These are phyloP conservation scores for Hypoxylon fuscum DNA, from an alignment of 495 filamentous ascomycete species.

Conservation along the genomic window DNA sequence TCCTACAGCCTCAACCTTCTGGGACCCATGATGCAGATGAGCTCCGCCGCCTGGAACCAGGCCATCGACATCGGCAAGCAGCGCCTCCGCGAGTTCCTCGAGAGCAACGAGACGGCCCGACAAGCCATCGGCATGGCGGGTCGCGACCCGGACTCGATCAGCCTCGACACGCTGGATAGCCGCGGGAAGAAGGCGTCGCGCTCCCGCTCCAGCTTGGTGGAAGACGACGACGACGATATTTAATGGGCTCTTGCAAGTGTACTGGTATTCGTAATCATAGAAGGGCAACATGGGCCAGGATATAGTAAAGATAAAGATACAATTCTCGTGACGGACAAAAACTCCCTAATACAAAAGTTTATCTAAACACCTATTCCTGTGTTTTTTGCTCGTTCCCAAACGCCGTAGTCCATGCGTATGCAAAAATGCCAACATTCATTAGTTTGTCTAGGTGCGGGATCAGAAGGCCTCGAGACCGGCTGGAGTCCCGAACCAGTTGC, in stretches of 20 bases:
- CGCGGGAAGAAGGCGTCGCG: conserved; percentile 62
- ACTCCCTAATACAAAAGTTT: conserved; percentile 21
- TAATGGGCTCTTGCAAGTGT: conserved; percentile 33
- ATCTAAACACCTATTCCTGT: neutral
- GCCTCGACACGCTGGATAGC: conserved; percentile 68
- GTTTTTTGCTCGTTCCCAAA: conserved; percentile 3
- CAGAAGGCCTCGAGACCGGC: conserved; percentile 67
- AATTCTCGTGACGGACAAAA: conserved; percentile 18
- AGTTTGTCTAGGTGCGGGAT: conserved; percentile 40
- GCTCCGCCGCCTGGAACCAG: conserved; percentile 85
- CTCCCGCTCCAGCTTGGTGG: conserved; percentile 47
- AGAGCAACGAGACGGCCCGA: conserved; percentile 78
- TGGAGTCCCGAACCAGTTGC: conserved; percentile 69
- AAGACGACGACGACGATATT: conserved; percentile 61
- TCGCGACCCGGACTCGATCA: conserved; percentile 57
- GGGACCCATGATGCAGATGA: conserved; percentile 95
- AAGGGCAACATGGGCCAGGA: conserved; percentile 31
- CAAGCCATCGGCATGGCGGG: conserved; percentile 79
- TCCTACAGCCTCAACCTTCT: conserved; percentile 94
- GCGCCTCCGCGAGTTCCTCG: conserved; percentile 85
- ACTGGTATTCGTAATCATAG: conserved; percentile 13
- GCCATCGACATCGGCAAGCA: conserved; percentile 90
- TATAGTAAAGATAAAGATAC: conserved; percentile 38
- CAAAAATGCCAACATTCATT: conserved; percentile 29
- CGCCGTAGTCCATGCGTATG: conserved; percentile 33